Evolutionary conservation across 1,284 basidiomycete species (phyloP), one percentile per base, ranked within the genome.

Genomic region (Puccinia coronata): DNA sequence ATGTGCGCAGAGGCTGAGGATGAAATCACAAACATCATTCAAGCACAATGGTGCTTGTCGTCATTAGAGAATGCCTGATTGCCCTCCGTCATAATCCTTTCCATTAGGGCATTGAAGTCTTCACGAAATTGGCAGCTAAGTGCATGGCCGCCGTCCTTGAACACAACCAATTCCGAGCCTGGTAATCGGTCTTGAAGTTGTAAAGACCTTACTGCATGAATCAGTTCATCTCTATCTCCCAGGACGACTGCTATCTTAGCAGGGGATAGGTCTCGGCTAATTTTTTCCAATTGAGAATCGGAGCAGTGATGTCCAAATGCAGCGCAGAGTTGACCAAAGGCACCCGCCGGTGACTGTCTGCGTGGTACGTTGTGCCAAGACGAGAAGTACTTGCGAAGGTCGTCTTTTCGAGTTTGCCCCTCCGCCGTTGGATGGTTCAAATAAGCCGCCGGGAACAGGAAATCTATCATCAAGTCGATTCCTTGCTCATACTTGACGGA

Each of bases 101-200:
- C 75, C 47, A 77, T 77, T 9, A 76, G 43, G 28, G 18, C 3
- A 41, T 67, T 77, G 59, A 65, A 65, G 25, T 77, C 61, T 51
- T 77, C 0, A 43, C 14, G 3, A 20, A 77, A 57, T 51, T 77
- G 75, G n/a, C 36, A 51, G 55, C 59, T 65, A 23, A 77, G 55
- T 14, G 76, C 76, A 59, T 79, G 76, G 34, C 76, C 76, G 14
- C 65, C 65, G 36, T 69, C 76, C 65, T 79, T 69, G n/a, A 57
- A 70, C 23, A 79, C 36, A 16, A 79, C 41, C n/a, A 79, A 71
- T 70, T 79, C 76, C 0, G 76, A 70, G 39, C 65, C 76, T 3
- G 63, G 63, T 11, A 79, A 39, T 36, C 67, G 53, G 57, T 69
- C 53, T 25, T 79, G 76, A 9, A 79, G 36, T 57, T 69, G 31